Percentiles rank a stretch among this genome's conserved stretches.
These are phyloP conservation scores for Singerocomus inundabilis DNA, from an alignment of 1,284 basidiomycete species.

Conservation along the genomic window DNA sequence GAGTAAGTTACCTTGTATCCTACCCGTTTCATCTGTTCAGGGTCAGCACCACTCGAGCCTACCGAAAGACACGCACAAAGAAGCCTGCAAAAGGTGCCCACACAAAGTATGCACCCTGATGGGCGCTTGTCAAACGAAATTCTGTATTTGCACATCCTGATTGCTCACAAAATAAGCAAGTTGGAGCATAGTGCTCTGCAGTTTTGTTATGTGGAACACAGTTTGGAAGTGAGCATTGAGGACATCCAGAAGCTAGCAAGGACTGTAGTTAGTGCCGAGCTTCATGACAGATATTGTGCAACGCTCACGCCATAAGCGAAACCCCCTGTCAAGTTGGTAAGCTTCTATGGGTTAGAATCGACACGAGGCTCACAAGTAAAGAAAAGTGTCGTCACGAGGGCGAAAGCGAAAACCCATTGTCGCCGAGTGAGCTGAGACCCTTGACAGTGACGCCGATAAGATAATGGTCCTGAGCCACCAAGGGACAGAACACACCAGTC, in stretches of 20 bases:
- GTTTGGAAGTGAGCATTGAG: conserved; percentile 80
- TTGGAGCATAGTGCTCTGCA: conserved; percentile 82
- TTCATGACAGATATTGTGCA: neutral
- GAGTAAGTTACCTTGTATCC: conserved; percentile 54
- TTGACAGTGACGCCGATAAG: conserved; percentile 18
- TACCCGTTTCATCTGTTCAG: conserved; percentile 49
- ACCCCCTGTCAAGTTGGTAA: conserved; percentile 43
- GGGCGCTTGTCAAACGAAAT: neutral
- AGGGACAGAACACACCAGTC: conserved; percentile 34
- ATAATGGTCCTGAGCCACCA: neutral
- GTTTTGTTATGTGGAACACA: conserved; percentile 69
- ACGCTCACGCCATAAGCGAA: conserved; percentile 68
- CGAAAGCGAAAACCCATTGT: conserved; percentile 59
- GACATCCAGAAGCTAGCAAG: conserved; percentile 72
- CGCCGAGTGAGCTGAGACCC: conserved; percentile 46
- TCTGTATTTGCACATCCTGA: neutral
- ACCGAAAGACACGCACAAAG: conserved; percentile 40
- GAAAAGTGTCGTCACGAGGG: conserved; percentile 76
- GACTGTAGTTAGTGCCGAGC: neutral
- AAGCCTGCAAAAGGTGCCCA: conserved; percentile 58
- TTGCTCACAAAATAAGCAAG: conserved; percentile 73
- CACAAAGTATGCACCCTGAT: conserved; percentile 65
- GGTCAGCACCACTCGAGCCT: conserved; percentile 11
- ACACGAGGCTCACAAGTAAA: conserved; percentile 63
- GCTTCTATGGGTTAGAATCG: neutral